Evolutionary conservation across 2,329 filamentous ascomycete species (phyloP).

Genomic region (Aspergillus pseudoglaucus): DNA sequence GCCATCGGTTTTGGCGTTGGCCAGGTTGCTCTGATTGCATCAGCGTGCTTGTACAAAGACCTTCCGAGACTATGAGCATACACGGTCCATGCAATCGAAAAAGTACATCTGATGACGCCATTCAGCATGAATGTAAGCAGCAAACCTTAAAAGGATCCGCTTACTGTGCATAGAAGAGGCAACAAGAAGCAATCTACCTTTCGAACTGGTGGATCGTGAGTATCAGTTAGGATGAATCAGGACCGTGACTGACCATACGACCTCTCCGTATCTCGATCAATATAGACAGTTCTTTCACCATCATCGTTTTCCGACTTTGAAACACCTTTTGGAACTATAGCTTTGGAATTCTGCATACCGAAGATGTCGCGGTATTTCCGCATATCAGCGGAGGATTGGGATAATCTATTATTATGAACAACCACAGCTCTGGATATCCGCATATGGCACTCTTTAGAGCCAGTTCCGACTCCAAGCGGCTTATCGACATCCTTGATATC

Average conservation of each 20-base stretch:
- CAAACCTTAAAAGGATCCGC: not conserved
- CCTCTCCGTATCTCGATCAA: slow-evolving; percentile 28
- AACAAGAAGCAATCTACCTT: slow-evolving; percentile 41
- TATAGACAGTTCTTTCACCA: slow-evolving; percentile 14
- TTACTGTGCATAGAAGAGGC: slow-evolving; percentile 37
- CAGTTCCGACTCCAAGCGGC: no score
- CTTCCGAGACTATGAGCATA: slow-evolving; percentile 4
- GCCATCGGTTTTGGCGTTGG: slow-evolving; percentile 44
- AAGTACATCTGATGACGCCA: slow-evolving; percentile 29
- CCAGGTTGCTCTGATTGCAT: slow-evolving; percentile 37
- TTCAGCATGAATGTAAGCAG: slow-evolving; percentile 1
- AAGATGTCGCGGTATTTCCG: not conserved
- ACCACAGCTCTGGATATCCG: no score
- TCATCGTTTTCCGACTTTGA: not conserved
- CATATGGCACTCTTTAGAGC: no score
- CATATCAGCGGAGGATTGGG: no score
- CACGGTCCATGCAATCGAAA: slow-evolving; percentile 29
- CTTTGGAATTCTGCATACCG: not conserved
- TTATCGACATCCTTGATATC: no score
- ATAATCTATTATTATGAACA: no score
- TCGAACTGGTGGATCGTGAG: slow-evolving; percentile 3
- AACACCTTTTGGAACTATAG: not conserved
- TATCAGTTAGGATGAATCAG: not conserved
- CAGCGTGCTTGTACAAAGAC: slow-evolving; percentile 6
- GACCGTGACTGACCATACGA: slow-evolving; percentile 23